Conservation (phyloP, 2,329 filamentous ascomycete species). For the Nectriaceae sp. region DNA sequence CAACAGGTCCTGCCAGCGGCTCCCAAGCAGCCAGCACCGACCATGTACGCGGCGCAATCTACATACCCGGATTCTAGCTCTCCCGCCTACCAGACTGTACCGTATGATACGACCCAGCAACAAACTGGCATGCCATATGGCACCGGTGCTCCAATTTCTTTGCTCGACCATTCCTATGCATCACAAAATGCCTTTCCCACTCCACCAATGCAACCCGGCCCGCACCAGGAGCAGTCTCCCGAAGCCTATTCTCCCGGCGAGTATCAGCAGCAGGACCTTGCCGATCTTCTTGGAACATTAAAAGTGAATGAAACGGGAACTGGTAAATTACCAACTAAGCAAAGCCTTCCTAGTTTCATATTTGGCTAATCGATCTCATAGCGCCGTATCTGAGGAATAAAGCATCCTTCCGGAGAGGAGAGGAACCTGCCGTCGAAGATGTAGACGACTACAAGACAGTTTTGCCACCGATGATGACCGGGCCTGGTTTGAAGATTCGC, state of each 20-base stretch:
- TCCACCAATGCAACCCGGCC: slow-evolving; percentile 41
- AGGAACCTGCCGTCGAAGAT: slow-evolving; percentile 67
- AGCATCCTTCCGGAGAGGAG: slow-evolving; percentile 50
- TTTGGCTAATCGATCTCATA: slow-evolving; percentile 31
- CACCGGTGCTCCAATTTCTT: slow-evolving; percentile 49
- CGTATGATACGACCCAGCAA: slow-evolving; percentile 47
- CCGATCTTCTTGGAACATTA: slow-evolving; percentile 80
- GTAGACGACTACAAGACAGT: slow-evolving; percentile 72
- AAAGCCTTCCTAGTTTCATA: not conserved
- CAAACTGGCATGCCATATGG: slow-evolving; percentile 56
- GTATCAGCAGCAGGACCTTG: slow-evolving; percentile 71
- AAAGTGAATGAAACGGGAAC: slow-evolving; percentile 86
- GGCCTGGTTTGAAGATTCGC: slow-evolving; percentile 75
- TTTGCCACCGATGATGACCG: slow-evolving; percentile 67
- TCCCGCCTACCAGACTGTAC: slow-evolving; percentile 48
- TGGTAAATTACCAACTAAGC: slow-evolving; percentile 63
- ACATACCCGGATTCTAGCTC: slow-evolving; percentile 49
- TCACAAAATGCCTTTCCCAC: slow-evolving; percentile 55
- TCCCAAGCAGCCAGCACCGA: slow-evolving; percentile 41
- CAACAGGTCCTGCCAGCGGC: slow-evolving; percentile 45
- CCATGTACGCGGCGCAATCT: slow-evolving; percentile 50
- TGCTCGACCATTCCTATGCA: slow-evolving; percentile 55
- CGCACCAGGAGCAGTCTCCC: slow-evolving; percentile 40
- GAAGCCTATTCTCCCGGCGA: slow-evolving; percentile 60
- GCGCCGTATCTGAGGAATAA: slow-evolving; percentile 82